These are phyloP conservation scores for Thozetella sp. DNA, from an alignment of 495 filamentous ascomycete genomes.

Conservation along the genomic window DNA sequence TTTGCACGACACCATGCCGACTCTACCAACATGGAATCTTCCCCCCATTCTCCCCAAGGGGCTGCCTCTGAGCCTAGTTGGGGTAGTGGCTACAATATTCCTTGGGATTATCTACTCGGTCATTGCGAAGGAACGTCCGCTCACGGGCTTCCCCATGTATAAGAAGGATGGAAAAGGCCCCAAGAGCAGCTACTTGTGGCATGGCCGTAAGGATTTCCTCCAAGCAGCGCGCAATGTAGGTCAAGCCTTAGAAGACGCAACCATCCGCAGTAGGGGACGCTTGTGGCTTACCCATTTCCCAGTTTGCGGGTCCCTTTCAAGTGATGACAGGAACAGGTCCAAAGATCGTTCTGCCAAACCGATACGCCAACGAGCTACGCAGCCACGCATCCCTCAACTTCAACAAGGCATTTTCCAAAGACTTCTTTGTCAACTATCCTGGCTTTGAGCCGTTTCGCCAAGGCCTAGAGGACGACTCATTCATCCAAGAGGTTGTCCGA, in stretches of 20 bases:
- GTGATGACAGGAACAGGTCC: conserved; percentile 27
- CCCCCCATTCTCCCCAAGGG: too few species aligned
- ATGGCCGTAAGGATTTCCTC: conserved; percentile 17
- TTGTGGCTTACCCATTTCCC: conserved; percentile 6
- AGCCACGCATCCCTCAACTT: conserved; percentile 40
- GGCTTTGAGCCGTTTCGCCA: conserved; percentile 46
- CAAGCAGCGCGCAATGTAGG: conserved; percentile 20
- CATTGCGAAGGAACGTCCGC: conserved; percentile 18
- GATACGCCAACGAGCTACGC: conserved; percentile 51
- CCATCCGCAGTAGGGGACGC: background rate
- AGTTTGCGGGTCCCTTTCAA: conserved; percentile 28
- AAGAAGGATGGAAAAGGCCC: conserved; percentile 19
- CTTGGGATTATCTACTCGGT: conserved; percentile 19
- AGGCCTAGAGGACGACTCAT: conserved; percentile 12
- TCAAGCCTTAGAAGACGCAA: too few species aligned
- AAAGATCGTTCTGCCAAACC: conserved; percentile 47
- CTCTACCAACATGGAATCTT: too few species aligned
- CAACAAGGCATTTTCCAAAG: conserved; percentile 37
- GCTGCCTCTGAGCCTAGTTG: too few species aligned
- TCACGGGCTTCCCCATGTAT: conserved; percentile 25
- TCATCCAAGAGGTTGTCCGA: conserved; percentile 41
- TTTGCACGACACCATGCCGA: too few species aligned
- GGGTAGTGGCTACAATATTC: too few species aligned
- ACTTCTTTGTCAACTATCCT: conserved; percentile 45
- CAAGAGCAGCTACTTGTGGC: conserved; percentile 19